These are phyloP conservation scores for Thelonectria discophora DNA, from an alignment of 2,329 filamentous ascomycete genomes.

Conservation along the genomic window DNA sequence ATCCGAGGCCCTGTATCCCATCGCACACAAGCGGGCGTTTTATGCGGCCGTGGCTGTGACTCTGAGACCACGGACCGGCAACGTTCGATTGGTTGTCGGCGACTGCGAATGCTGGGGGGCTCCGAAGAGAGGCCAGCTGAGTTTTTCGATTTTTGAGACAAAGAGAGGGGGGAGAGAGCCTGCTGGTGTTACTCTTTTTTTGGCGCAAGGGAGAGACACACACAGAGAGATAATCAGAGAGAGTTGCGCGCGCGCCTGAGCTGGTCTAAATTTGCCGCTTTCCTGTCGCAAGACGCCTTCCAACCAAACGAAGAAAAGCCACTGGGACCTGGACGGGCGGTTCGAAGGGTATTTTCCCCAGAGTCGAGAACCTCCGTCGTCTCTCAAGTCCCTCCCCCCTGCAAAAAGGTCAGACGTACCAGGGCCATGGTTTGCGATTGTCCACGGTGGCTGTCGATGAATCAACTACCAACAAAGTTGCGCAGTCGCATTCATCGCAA, in stretches of 20 bases:
- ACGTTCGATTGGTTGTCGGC: slow-evolving; percentile 35
- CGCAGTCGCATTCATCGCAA: slow-evolving; percentile 12
- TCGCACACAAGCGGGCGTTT: slow-evolving; percentile 13
- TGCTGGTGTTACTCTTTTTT: slow-evolving; percentile 14
- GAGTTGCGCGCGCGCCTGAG: slow-evolving; percentile 19
- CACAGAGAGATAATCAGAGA: too few relatives aligned
- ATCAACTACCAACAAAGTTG: neutral
- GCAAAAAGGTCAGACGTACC: too few relatives aligned
- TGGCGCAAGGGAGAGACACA: slow-evolving; percentile 4
- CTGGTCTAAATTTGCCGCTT: slow-evolving; percentile 13
- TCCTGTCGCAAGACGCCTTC: slow-evolving; percentile 1
- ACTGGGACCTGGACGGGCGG: slow-evolving; percentile 20
- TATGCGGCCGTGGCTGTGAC: slow-evolving; percentile 24
- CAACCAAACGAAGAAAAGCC: neutral
- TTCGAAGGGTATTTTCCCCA: neutral
- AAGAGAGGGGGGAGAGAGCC: slow-evolving; percentile 17
- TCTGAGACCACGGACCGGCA: slow-evolving; percentile 25
- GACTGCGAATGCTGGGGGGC: slow-evolving; percentile 25
- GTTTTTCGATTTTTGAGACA: slow-evolving; percentile 9
- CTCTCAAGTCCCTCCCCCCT: too few relatives aligned
- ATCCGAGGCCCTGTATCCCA: slow-evolving; percentile 16
- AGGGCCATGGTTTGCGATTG: slow-evolving; percentile 25
- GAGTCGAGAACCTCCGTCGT: too few relatives aligned
- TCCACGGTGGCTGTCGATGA: slow-evolving; percentile 29
- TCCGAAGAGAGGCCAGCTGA: slow-evolving; percentile 1